phyloP scores from a whole-genome alignment of 805 yeast genomes.

The Kazachstania viticola region DNA sequence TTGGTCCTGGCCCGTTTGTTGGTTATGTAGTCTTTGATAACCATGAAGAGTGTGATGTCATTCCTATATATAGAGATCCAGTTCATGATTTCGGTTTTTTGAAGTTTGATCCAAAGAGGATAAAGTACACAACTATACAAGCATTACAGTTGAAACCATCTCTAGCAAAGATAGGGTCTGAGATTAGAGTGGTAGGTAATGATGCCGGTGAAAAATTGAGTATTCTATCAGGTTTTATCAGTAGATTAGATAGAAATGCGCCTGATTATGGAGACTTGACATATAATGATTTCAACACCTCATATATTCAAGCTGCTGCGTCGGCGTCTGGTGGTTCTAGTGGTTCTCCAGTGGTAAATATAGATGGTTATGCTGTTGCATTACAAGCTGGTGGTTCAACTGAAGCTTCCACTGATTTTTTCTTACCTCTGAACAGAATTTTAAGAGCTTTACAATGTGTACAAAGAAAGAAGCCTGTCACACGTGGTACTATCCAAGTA shows the following conservation, averaged over 20 bases:
- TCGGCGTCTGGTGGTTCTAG: slow-evolving; percentile 93
- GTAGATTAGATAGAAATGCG: slow-evolving; percentile 81
- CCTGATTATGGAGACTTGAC: slow-evolving; percentile 86
- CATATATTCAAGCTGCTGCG: slow-evolving; percentile 92
- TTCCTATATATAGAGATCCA: slow-evolving; percentile 83
- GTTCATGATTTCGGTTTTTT: slow-evolving; percentile 91
- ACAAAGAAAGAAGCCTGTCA: slow-evolving; percentile 45
- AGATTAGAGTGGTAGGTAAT: slow-evolving; percentile 89
- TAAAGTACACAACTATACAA: slow-evolving; percentile 63
- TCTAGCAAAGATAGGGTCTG: slow-evolving; percentile 81
- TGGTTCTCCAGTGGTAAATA: slow-evolving; percentile 92
- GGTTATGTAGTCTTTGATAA: slow-evolving; percentile 90
- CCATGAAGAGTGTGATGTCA: slow-evolving; percentile 84
- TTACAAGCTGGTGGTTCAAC: slow-evolving; percentile 90
- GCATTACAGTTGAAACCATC: slow-evolving; percentile 67
- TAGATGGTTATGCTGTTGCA: slow-evolving; percentile 80
- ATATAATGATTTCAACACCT: slow-evolving; percentile 88
- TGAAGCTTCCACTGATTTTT: slow-evolving; percentile 88
- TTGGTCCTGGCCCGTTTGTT: slow-evolving; percentile 87
- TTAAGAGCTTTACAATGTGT: slow-evolving; percentile 69
- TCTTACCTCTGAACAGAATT: slow-evolving; percentile 76
- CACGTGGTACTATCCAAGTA: slow-evolving; percentile 87
- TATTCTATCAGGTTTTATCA: slow-evolving; percentile 70
- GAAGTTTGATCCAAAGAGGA: slow-evolving; percentile 56
- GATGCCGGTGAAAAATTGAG: slow-evolving; percentile 93